Conservation (phyloP, 2,329 filamentous ascomycete species). For the Aaosphaeria arxii region DNA sequence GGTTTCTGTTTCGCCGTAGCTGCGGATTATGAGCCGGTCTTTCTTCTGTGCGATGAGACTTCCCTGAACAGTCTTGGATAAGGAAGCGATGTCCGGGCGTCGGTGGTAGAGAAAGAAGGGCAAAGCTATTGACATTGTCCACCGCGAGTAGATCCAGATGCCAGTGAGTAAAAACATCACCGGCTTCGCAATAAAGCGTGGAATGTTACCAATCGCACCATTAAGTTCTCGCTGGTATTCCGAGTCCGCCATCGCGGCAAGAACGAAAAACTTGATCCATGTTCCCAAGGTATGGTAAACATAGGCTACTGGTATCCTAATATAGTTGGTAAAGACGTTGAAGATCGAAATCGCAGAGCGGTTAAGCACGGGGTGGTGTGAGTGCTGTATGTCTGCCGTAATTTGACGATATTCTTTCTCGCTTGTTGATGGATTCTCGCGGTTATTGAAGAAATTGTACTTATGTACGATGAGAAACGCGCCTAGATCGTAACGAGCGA, state of each 20-base stretch:
- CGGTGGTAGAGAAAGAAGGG: slow-evolving; percentile 50
- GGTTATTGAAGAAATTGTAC: slow-evolving; percentile 28
- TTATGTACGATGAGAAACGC: slow-evolving; percentile 37
- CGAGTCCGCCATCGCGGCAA: slow-evolving; percentile 51
- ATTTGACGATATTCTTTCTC: slow-evolving; percentile 31
- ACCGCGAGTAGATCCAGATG: slow-evolving; percentile 49
- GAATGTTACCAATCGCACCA: slow-evolving; percentile 40
- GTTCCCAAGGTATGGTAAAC: slow-evolving; percentile 44
- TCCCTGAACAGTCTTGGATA: slow-evolving; percentile 50
- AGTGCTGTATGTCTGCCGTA: slow-evolving; percentile 29
- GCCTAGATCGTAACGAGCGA: slow-evolving; percentile 50
- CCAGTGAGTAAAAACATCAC: slow-evolving; percentile 42
- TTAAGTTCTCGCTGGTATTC: slow-evolving; percentile 52
- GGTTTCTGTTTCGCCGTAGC: slow-evolving; percentile 48
- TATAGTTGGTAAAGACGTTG: slow-evolving; percentile 16
- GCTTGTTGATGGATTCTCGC: slow-evolving; percentile 15
- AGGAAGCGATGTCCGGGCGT: slow-evolving; percentile 46
- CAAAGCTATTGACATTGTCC: slow-evolving; percentile 43
- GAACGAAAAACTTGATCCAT: slow-evolving; percentile 48
- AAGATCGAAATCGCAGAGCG: slow-evolving; percentile 22
- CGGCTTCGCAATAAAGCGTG: slow-evolving; percentile 35
- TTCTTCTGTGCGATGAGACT: slow-evolving; percentile 48
- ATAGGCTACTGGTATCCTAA: slow-evolving; percentile 37
- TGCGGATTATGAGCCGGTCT: slow-evolving; percentile 47
- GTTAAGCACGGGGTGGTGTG: slow-evolving; percentile 29